A percentile compares a stretch with the other conserved stretches of the same genome.
These are phyloP conservation scores for Boletus subcaerulescens DNA, from an alignment of 768 basidiomycete genomes.

Conservation along the genomic window DNA sequence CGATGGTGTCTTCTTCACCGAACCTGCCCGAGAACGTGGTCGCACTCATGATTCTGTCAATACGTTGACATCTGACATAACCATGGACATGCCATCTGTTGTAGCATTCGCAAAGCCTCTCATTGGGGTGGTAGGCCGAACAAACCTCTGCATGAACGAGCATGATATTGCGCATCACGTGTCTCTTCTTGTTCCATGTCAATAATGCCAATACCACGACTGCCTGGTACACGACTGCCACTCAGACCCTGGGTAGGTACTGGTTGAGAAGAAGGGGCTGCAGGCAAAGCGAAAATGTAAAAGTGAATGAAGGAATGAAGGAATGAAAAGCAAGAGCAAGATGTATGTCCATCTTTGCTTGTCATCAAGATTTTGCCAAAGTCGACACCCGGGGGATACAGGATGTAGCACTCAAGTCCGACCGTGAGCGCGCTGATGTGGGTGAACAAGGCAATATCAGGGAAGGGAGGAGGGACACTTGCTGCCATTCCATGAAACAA, in stretches of 20 bases:
- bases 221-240: slow-evolving; percentile 30
- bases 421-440: slow-evolving; percentile 47
- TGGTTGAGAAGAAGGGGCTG: slow-evolving; percentile 8
- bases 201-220: slow-evolving; percentile 25
- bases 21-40: slow-evolving; percentile 6
- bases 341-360: slow-evolving; percentile 14
- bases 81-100: not conserved
- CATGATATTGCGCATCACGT: slow-evolving; percentile 15
- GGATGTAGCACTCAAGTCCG: slow-evolving; percentile 62
- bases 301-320: not conserved
- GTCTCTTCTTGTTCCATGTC: slow-evolving; percentile 22
- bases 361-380: slow-evolving; percentile 45
- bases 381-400: slow-evolving; percentile 66
- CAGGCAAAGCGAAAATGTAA: not conserved
- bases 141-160: not conserved
- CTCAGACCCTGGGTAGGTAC: not conserved
- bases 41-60: not conserved
- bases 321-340: not conserved
- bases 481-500: slow-evolving; percentile 77
- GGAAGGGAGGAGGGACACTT: not conserved
- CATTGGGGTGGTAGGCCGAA: not conserved
- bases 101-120: not conserved
- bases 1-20: slow-evolving; percentile 9
- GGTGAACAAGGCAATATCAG: not conserved
- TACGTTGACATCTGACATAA: not conserved